Percentiles rank a stretch among this genome's conserved stretches.
Evolutionary conservation across 2,329 filamentous ascomycete species (phyloP).

Genomic region (Madurella mycetomatis): DNA sequence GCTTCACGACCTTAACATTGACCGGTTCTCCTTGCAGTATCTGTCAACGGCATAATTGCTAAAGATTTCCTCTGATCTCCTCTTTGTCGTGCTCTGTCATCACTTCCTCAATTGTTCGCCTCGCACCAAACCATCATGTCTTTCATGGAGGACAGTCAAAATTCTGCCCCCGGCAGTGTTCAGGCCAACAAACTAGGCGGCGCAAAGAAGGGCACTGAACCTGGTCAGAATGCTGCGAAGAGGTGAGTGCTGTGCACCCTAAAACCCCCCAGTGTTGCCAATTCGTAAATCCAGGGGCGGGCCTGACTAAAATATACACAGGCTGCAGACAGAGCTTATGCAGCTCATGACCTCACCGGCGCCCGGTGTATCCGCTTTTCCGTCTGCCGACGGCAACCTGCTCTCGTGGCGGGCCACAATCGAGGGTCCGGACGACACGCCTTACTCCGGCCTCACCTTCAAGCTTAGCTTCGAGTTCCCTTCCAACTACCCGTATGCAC

Average conservation of each 20-base stretch:
- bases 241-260: slow-evolving; percentile 48
- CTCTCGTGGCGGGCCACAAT: slow-evolving; percentile 94
- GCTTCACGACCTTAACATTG: slow-evolving; percentile 12
- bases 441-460: slow-evolving; percentile 81
- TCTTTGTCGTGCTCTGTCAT: slow-evolving; percentile 5
- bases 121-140: slow-evolving; percentile 39
- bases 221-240: slow-evolving; percentile 68
- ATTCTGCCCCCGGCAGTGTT: slow-evolving; percentile 58
- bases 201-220: slow-evolving; percentile 56
- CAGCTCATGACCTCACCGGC: slow-evolving; percentile 94
- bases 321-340: slow-evolving; percentile 96
- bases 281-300: not conserved
- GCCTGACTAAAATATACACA: slow-evolving; percentile 34
- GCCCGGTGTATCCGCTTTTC: slow-evolving; percentile 92
- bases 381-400: slow-evolving; percentile 82
- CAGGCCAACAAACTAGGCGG: slow-evolving; percentile 61
- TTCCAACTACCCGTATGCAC: slow-evolving; percentile 84
- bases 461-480: slow-evolving; percentile 93
- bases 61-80: slow-evolving; percentile 1
- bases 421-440: slow-evolving; percentile 83
- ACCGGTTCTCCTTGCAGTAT: slow-evolving; percentile 13
- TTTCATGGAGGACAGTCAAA: slow-evolving; percentile 62
- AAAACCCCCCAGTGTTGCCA: not conserved
- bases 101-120: not conserved
- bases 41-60: slow-evolving; percentile 12